Evolutionary conservation across 2,329 filamentous ascomycete species (phyloP).

Genomic region (Aspergillus ruber): DNA sequence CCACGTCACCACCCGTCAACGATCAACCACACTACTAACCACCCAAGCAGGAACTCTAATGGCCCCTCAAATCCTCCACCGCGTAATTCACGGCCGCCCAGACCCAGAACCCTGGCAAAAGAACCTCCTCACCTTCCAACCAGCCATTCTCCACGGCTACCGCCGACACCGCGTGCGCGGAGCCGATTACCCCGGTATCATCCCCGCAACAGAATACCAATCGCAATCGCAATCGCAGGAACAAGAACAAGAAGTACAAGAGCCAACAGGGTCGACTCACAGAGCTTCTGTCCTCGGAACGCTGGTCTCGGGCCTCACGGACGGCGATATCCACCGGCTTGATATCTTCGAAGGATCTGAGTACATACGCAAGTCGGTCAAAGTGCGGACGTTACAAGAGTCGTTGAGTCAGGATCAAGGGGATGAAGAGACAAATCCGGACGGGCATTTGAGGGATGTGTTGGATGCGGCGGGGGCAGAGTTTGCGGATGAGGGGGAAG

Average conservation of each 20-base stretch:
- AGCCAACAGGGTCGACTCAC: background rate
- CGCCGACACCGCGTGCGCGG: slow-evolving; percentile 62
- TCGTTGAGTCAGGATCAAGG: slow-evolving; percentile 19
- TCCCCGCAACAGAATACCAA: slow-evolving; percentile 25
- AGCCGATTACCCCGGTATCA: slow-evolving; percentile 77
- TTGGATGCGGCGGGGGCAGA: slow-evolving; percentile 48
- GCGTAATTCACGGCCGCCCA: slow-evolving; percentile 65
- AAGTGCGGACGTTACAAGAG: slow-evolving; percentile 36
- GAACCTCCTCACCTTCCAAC: slow-evolving; percentile 56
- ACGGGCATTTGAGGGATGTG: slow-evolving; percentile 31
- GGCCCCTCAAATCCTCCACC: slow-evolving; percentile 79
- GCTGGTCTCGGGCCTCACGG: slow-evolving; percentile 70
- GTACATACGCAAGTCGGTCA: slow-evolving; percentile 54
- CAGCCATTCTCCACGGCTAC: slow-evolving; percentile 69
- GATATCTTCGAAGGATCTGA: slow-evolving; percentile 77
- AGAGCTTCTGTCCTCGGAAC: slow-evolving; percentile 62
- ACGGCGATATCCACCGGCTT: slow-evolving; percentile 66
- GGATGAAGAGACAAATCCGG: slow-evolving; percentile 21
- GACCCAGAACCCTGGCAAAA: slow-evolving; percentile 47
- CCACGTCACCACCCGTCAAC: background rate
- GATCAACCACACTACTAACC: background rate
- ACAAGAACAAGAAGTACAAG: background rate
- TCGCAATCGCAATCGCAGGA: background rate
- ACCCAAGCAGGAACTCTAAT: slow-evolving; percentile 55
- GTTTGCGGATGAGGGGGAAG: slow-evolving; percentile 40